Conservation (phyloP, 805 yeast genomes). For the Hanseniaspora hatyaiensis region DNA sequence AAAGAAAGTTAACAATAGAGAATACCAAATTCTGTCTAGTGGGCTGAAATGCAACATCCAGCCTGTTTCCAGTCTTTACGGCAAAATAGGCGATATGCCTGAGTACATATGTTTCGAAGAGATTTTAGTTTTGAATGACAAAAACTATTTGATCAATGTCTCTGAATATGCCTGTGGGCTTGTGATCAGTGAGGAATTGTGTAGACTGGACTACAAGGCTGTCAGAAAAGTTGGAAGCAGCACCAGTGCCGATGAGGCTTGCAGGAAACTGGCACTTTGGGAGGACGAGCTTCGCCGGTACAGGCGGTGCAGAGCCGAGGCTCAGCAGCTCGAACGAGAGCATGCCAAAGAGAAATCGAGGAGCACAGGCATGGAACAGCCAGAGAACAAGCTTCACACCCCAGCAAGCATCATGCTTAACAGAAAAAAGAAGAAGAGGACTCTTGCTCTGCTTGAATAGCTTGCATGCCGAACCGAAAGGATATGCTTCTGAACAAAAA, state of each 20-base stretch:
- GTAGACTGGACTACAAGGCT: constrained; percentile 6
- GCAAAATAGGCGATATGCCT: constrained; percentile 10
- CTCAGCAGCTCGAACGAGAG: too few species aligned
- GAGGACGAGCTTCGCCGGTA: too few species aligned
- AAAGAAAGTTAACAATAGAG: neutral
- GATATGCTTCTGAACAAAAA: too few species aligned
- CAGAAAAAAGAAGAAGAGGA: constrained; percentile 10
- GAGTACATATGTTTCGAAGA: constrained; percentile 15
- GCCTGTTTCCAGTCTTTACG: constrained; percentile 1
- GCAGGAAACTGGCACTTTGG: neutral
- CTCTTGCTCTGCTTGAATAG: neutral
- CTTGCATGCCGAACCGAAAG: too few species aligned
- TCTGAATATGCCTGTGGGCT: neutral
- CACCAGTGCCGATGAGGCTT: neutral
- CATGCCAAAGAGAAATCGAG: neutral
- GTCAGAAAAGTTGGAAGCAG: constrained; percentile 1
- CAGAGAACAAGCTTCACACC: too few species aligned
- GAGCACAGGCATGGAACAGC: too few species aligned
- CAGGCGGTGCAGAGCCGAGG: too few species aligned
- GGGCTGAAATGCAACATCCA: constrained; percentile 6
- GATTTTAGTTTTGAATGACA: constrained; percentile 5
- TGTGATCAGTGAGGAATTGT: neutral
- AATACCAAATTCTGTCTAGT: constrained; percentile 8
- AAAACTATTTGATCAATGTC: constrained; percentile 2
- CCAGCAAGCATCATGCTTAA: too few species aligned